Percentiles rank a stretch among this genome's conserved stretches.
These are phyloP conservation scores for Suillus bovinus DNA, from an alignment of 768 basidiomycete genomes.

Conservation along the genomic window DNA sequence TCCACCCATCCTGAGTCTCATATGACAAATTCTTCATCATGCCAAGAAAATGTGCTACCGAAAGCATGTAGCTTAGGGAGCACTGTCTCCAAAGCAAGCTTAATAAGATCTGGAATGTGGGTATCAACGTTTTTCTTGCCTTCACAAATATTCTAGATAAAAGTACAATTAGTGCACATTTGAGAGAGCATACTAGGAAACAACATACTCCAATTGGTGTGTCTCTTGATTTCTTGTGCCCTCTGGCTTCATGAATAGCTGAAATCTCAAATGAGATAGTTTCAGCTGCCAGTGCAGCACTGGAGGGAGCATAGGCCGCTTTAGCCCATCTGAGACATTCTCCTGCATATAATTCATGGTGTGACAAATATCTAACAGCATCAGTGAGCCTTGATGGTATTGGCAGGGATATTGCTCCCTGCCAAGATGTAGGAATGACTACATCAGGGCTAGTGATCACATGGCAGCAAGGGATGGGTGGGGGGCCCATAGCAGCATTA, in stretches of 20 bases:
- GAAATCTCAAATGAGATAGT: slow-evolving; percentile 7
- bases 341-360: slow-evolving; percentile 3
- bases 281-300: not conserved
- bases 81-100: too few relatives aligned
- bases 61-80: too few relatives aligned
- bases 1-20: too few relatives aligned
- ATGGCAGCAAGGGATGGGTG: too few relatives aligned
- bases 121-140: slow-evolving; percentile 7
- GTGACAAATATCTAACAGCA: too few relatives aligned
- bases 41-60: too few relatives aligned
- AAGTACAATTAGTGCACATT: not conserved
- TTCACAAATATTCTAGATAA: slow-evolving; percentile 8
- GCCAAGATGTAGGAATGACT: too few relatives aligned
- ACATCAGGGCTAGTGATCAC: too few relatives aligned
- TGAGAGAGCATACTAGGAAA: not conserved
- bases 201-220: not conserved
- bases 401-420: too few relatives aligned
- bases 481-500: too few relatives aligned
- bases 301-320: not conserved
- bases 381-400: too few relatives aligned
- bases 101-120: not conserved
- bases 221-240: not conserved
- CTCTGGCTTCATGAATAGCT: not conserved
- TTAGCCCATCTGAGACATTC: not conserved
- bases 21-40: too few relatives aligned